Conservation (phyloP, 768 basidiomycete species). For the Tricholomella constricta region DNA sequence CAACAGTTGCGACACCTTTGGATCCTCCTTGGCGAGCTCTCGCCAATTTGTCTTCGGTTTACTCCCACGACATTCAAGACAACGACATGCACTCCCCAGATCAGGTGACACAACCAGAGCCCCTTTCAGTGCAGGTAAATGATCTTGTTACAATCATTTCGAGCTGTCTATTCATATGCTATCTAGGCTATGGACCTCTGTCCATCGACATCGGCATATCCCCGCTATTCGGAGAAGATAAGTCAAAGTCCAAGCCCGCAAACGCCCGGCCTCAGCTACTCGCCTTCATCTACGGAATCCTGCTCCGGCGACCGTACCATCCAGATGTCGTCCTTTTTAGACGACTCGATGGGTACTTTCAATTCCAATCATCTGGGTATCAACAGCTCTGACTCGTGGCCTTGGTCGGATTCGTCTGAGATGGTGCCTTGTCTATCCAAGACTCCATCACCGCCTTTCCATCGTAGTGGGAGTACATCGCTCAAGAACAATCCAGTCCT, state of each 20-base stretch:
- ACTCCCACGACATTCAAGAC: not conserved
- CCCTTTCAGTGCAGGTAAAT: conserved; percentile 3
- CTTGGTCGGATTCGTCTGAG: conserved; percentile 22
- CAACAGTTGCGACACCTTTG: not conserved
- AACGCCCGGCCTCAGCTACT: conserved; percentile 60
- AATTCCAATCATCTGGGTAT: conserved; percentile 8
- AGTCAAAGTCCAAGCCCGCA: conserved; percentile 45
- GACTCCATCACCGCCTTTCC: not conserved
- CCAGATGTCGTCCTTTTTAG: conserved; percentile 56
- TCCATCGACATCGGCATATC: conserved; percentile 2
- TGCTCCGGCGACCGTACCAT: conserved; percentile 55
- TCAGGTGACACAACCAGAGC: conserved; percentile 4
- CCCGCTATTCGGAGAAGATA: conserved; percentile 11
- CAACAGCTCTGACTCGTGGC: conserved; percentile 23
- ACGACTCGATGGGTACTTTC: conserved; percentile 35
- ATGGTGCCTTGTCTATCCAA: not conserved
- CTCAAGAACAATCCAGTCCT: conserved; percentile 1
- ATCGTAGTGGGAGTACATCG: not conserved
- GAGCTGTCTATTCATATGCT: not conserved
- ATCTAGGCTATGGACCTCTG: conserved; percentile 1
- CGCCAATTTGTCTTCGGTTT: not conserved
- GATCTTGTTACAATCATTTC: not conserved
- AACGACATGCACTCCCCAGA: conserved; percentile 3
- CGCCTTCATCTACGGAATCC: conserved; percentile 62
- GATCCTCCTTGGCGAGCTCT: conserved; percentile 6